phyloP scores from a whole-genome alignment of 805 yeast species.

The Lipomyces mesembrius region DNA sequence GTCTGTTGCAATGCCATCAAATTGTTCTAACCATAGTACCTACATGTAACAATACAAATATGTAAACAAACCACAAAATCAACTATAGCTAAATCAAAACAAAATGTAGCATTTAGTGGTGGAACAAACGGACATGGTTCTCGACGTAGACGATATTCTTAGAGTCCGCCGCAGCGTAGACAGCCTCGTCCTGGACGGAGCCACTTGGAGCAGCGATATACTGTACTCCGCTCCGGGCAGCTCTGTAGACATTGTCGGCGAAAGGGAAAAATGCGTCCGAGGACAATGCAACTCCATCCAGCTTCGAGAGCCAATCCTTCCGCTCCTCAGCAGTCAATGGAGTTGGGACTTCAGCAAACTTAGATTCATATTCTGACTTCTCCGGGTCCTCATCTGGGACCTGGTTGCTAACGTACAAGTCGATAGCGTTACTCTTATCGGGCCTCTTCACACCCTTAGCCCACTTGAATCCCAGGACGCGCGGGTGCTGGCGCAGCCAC shows the following conservation, averaged over 20 bases:
- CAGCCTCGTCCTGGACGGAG: constrained; percentile 96
- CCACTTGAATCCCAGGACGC: constrained; percentile 91
- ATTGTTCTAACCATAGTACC: constrained; percentile 1
- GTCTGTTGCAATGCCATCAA: neutral
- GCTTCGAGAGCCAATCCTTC: constrained; percentile 79
- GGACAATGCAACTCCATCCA: constrained; percentile 85
- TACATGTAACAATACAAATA: constrained; percentile 1
- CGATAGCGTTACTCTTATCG: constrained; percentile 97
- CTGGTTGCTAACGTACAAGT: constrained; percentile 87
- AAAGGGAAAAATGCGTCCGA: constrained; percentile 99
- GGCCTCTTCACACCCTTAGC: constrained; percentile 98
- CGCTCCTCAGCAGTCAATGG: constrained; percentile 85
- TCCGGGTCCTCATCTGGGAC: constrained; percentile 92
- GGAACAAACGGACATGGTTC: constrained; percentile 97
- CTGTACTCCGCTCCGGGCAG: constrained; percentile 94
- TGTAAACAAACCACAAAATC: neutral
- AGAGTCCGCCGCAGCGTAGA: constrained; percentile 92
- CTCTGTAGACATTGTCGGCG: constrained; percentile 98
- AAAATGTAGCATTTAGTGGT: constrained; percentile 64
- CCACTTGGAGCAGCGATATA: constrained; percentile 97
- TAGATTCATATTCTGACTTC: constrained; percentile 86
- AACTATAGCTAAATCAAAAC: constrained; percentile 2
- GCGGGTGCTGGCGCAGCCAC: constrained; percentile 99
- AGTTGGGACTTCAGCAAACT: constrained; percentile 80
- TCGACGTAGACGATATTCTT: constrained; percentile 90